Evolutionary conservation across 345 rosid species (phyloP).

Genomic region (Ceriops tagal): DNA sequence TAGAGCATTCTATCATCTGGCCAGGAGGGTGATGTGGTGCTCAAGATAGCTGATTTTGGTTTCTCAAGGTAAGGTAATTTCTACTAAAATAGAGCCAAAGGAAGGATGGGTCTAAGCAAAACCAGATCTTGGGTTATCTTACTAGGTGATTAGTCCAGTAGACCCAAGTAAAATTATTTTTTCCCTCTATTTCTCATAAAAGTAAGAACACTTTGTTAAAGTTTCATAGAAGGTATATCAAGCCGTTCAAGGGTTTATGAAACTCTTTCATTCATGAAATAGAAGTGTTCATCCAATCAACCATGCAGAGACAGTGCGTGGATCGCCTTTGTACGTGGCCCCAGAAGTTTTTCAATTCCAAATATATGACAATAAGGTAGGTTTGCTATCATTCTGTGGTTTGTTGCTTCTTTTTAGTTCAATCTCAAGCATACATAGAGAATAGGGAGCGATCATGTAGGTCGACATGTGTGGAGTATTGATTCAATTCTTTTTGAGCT

Average conservation of each 20-base stretch:
- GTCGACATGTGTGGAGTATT: constrained; percentile 78
- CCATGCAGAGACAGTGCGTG: too few relatives aligned
- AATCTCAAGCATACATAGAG: constrained; percentile 5
- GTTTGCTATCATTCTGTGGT: neutral
- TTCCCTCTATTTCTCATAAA: too few relatives aligned
- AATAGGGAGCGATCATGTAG: constrained; percentile 23
- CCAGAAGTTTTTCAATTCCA: constrained; percentile 76
- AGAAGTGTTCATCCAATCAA: too few relatives aligned
- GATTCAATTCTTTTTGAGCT: constrained; percentile 28
- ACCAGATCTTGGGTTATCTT: too few relatives aligned
- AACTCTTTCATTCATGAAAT: too few relatives aligned
- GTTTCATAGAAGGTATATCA: too few relatives aligned
- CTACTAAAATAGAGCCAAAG: neutral
- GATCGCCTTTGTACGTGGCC: constrained; percentile 60
- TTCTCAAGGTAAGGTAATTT: constrained; percentile 60
- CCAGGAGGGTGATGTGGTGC: constrained; percentile 14
- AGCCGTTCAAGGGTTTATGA: too few relatives aligned
- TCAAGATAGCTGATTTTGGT: constrained; percentile 80
- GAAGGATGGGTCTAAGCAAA: too few relatives aligned
- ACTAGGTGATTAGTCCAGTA: too few relatives aligned
- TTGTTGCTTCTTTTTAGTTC: neutral
- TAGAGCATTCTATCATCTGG: too few relatives aligned
- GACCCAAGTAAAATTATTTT: too few relatives aligned
- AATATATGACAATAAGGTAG: constrained; percentile 60
- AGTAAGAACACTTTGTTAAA: too few relatives aligned